phyloP scores from a whole-genome alignment of 768 basidiomycete species.

The Phaffia tasmanica region DNA sequence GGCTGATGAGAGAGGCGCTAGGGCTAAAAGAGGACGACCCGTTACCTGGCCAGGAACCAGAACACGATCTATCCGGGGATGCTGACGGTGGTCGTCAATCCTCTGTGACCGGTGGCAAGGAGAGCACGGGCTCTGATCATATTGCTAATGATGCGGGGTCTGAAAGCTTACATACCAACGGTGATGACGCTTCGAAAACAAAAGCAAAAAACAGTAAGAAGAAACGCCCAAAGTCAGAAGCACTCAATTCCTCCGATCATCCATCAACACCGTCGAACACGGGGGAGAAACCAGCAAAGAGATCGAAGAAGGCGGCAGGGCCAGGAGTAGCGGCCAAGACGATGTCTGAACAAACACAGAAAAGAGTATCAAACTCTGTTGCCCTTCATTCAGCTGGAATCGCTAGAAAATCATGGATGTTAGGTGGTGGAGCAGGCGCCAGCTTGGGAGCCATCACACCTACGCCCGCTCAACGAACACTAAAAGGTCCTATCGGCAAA shows the following conservation, averaged over 20 bases:
- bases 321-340: constrained; percentile 59
- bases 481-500: not conserved
- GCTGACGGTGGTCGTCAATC: not conserved
- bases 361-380: constrained; percentile 82
- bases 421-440: constrained; percentile 47
- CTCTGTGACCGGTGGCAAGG: constrained; percentile 1
- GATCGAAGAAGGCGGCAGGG: not conserved
- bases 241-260: not conserved
- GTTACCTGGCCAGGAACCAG: constrained; percentile 42
- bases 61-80: constrained; percentile 33
- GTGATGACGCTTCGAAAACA: not conserved
- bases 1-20: constrained; percentile 28
- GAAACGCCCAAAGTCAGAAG: not conserved
- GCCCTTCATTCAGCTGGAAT: constrained; percentile 76
- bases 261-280: not conserved
- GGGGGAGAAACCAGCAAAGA: not conserved
- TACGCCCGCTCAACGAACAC: constrained; percentile 28
- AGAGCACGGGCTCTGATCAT: not conserved
- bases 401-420: constrained; percentile 73
- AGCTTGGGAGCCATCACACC: constrained; percentile 31
- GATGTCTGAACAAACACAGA: constrained; percentile 81
- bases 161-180: not conserved
- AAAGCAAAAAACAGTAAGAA: constrained; percentile 14
- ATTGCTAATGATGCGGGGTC: not conserved
- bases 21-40: constrained; percentile 27